Evolutionary conservation across 495 filamentous ascomycete genomes (phyloP).

Genomic region (Ascobolus immersus): DNA sequence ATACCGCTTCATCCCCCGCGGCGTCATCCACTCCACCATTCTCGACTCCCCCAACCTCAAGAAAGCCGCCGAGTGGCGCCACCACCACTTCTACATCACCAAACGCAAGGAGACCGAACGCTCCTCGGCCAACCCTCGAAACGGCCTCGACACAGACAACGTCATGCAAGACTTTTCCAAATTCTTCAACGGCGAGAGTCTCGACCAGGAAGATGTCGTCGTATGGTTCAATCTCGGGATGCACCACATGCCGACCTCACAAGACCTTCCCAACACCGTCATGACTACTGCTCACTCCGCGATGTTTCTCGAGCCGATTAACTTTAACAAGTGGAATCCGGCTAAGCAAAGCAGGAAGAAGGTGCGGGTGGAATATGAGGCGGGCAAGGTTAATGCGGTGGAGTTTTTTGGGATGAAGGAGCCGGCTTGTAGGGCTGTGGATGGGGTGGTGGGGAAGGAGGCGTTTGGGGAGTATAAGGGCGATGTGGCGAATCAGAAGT

Average conservation of each 20-base stretch:
- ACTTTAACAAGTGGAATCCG: no score
- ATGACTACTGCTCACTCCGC: slow-evolving; percentile 24
- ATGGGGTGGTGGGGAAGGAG: no score
- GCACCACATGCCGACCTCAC: slow-evolving; percentile 31
- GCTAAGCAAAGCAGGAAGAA: no score
- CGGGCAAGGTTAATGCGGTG: no score
- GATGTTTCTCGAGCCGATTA: slow-evolving; percentile 24
- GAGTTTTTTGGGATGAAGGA: no score
- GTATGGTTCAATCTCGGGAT: slow-evolving; percentile 31
- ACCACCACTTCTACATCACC: slow-evolving; percentile 25
- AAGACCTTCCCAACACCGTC: slow-evolving; percentile 29
- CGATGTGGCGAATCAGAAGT: no score
- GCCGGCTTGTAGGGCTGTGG: no score
- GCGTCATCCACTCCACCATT: slow-evolving; percentile 23
- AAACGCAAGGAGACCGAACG: slow-evolving; percentile 30
- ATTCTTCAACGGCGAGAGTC: slow-evolving; percentile 28
- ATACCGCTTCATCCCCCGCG: slow-evolving; percentile 25
- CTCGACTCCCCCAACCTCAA: slow-evolving; percentile 23
- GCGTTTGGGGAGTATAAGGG: no score
- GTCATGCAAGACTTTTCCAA: slow-evolving; percentile 30
- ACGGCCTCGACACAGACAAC: slow-evolving; percentile 22
- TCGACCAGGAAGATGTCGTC: slow-evolving; percentile 27
- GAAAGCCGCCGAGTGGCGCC: slow-evolving; percentile 24
- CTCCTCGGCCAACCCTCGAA: slow-evolving; percentile 20
- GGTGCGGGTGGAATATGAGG: no score